phyloP scores from a whole-genome alignment of 108 stramenopile genomes.

The Cylindrotheca closterium region DNA sequence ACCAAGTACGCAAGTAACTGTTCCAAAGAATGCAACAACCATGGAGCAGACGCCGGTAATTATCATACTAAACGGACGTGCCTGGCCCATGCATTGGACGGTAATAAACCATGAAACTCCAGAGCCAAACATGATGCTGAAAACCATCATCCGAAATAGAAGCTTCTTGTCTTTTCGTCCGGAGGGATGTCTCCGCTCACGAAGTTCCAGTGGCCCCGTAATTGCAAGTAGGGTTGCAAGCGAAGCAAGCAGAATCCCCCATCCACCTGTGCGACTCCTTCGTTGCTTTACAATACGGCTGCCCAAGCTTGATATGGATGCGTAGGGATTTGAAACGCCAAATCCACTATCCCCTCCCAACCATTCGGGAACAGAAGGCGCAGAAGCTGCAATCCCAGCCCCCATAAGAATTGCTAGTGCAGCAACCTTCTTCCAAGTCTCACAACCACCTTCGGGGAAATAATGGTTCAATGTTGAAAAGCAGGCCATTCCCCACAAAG shows the following conservation, averaged over 20 bases:
- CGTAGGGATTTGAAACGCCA: constrained; percentile 47
- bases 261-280: constrained; percentile 60
- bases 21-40: constrained; percentile 74
- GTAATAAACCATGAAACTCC: constrained; percentile 81
- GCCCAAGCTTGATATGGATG: constrained; percentile 52
- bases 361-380: constrained; percentile 60
- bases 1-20: constrained; percentile 66
- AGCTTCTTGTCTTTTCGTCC: constrained; percentile 64
- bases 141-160: constrained; percentile 74
- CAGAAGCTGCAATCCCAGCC: constrained; percentile 57
- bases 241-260: constrained; percentile 68
- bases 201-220: constrained; percentile 76
- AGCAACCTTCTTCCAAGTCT: constrained; percentile 63
- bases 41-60: constrained; percentile 55
- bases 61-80: constrained; percentile 53
- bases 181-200: constrained; percentile 53
- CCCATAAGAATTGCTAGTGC: constrained; percentile 65
- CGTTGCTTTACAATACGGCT: constrained; percentile 13
- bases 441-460: constrained; percentile 78
- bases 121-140: constrained; percentile 77
- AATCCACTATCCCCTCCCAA: constrained; percentile 13
- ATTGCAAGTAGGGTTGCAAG: constrained; percentile 74
- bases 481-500: constrained; percentile 72
- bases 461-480: constrained; percentile 70
- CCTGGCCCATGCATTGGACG: constrained; percentile 72